Evolutionary conservation across 257 asterid species (phyloP), one percentile per base, ranked within the genome.

Genomic region (Solanum megistacrolobum): DNA sequence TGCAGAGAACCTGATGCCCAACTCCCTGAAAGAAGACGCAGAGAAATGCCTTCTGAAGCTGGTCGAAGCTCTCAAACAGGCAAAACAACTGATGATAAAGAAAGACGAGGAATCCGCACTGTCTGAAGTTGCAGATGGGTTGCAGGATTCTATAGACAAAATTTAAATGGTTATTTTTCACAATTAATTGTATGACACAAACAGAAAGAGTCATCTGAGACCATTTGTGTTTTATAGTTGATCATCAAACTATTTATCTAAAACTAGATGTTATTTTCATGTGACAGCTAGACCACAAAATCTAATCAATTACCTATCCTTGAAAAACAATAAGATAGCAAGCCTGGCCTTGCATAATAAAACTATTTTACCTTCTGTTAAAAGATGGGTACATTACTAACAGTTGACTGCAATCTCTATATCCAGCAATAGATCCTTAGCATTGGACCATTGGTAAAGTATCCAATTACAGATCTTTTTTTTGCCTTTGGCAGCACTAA

Each of bases 1-100:
- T 31, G 90, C 89, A 1, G 89, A 89, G 75, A 86, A 69, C 38
- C 89, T 89, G 85, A 86, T 86, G 89, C 90, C 87, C 12, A 88
- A 52, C 35, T 85, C 90, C 32, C 83, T 82, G 2, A 85, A n/a
- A 12, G 91, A 89, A 35, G 89, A 34, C 9, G 82, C 89, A 38
- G 83, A 72, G 60, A 84, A 41, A 38, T 82, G 89, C 83, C 91
- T 89, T 74, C 39, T 9, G 10, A 89, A 75, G 68, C 46, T 83
- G 83, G 76, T 86, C 34, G 38, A 83, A 13, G 74, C 90, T 72
- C 89, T 73, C 11, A 75, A 87, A 36, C 85, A 31, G 48, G 58
- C 32, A 36, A 73, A 88, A 86, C 43, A 71, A 60, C 4, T 71
- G 29, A 12, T 71, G 62, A 73, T 20, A 36, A 13, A 46, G 39